These are phyloP conservation scores for Beauveria sp. DNA, from an alignment of 2,329 filamentous ascomycete genomes.

Conservation along the genomic window DNA sequence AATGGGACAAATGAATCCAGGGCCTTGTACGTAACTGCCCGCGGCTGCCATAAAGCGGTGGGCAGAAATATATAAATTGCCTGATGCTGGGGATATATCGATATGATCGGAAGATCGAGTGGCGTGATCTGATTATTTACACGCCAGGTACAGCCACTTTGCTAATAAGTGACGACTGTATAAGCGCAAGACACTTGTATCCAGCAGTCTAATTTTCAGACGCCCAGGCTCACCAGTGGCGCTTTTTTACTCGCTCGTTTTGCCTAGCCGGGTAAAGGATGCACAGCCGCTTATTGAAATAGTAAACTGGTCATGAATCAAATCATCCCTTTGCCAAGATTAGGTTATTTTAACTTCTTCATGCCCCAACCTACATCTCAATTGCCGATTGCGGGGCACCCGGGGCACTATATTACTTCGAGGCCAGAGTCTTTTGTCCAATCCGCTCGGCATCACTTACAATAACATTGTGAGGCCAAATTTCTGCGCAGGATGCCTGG, in stretches of 20 bases:
- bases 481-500: neutral
- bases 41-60: neutral
- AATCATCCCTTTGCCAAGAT: neutral
- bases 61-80: neutral
- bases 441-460: neutral
- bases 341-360: neutral
- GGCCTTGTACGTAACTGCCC: neutral
- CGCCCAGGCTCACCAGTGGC: too few relatives aligned
- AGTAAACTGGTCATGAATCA: too few relatives aligned
- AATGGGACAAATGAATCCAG: constrained; percentile 40
- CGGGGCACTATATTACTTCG: neutral
- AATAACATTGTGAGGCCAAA: neutral
- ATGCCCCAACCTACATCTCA: neutral
- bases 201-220: too few relatives aligned
- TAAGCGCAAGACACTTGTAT: too few relatives aligned
- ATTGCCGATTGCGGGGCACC: constrained; percentile 4
- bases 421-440: neutral
- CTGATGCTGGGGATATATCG: neutral
- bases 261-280: neutral
- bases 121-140: neutral
- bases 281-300: too few relatives aligned
- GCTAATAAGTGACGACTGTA: neutral
- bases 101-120: neutral
- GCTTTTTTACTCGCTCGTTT: too few relatives aligned
- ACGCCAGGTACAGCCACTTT: neutral